A percentile compares a stretch with the other conserved stretches of the same genome.
These are phyloP conservation scores for Euphorbia schlechtendalii DNA, from an alignment of 441 rosid species.

Conservation along the genomic window DNA sequence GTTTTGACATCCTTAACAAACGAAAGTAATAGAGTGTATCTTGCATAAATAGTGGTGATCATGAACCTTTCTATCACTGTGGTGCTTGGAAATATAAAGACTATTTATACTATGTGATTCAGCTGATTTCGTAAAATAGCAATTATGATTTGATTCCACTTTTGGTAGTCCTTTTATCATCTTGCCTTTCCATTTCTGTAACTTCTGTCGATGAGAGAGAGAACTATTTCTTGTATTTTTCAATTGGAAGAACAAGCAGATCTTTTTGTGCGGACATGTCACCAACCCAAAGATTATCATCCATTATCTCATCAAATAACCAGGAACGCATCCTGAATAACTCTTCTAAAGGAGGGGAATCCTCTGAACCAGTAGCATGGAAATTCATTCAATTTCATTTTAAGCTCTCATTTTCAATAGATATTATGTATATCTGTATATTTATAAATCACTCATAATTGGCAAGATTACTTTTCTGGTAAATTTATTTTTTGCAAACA, in stretches of 20 bases:
- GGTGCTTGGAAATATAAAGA: background rate
- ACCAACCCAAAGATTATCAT: constrained; percentile 33
- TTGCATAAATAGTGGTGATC: background rate
- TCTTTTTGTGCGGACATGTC: too few species aligned
- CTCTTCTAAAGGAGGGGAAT: constrained; percentile 32
- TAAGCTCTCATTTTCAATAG: background rate
- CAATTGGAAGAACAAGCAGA: too few species aligned
- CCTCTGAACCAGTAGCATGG: constrained; percentile 51
- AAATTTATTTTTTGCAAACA: constrained; percentile 39
- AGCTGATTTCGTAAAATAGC: background rate
- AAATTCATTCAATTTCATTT: constrained; percentile 21
- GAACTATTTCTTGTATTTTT: too few species aligned
- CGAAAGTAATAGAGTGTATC: too few species aligned
- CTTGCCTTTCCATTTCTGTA: background rate
- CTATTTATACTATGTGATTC: background rate
- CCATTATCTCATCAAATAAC: constrained; percentile 37
- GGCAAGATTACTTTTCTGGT: constrained; percentile 20
- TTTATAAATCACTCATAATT: too few species aligned
- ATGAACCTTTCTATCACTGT: background rate
- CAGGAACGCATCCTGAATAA: constrained; percentile 40
- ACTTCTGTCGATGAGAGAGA: background rate
- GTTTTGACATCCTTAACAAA: background rate
- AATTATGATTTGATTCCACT: background rate
- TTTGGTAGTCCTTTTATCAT: background rate
- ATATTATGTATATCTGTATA: background rate